Conservation (phyloP, 768 basidiomycete genomes). For the Tylopilus plumbeoviolaceoides region DNA sequence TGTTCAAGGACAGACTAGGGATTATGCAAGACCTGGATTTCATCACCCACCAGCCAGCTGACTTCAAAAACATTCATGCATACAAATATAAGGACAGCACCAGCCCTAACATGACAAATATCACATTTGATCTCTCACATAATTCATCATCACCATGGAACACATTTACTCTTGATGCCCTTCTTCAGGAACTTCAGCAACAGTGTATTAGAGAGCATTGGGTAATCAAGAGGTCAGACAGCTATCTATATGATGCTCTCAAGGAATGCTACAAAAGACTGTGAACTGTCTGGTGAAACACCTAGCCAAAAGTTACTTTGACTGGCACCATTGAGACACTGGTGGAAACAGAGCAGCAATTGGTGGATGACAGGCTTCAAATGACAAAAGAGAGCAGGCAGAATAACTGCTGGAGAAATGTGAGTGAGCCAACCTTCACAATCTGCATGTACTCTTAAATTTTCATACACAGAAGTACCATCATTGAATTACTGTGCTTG, state of each 20-base stretch:
- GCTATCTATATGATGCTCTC: background rate
- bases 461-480: no score
- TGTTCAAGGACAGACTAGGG: background rate
- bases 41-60: background rate
- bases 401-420: no score
- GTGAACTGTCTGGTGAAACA: background rate
- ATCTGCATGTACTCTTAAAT: no score
- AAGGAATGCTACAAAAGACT: background rate
- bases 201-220: background rate
- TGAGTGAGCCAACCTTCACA: no score
- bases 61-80: background rate
- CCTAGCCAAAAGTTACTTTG: background rate
- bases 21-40: background rate
- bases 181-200: background rate
- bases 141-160: background rate
- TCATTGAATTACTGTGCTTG: no score
- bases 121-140: background rate
- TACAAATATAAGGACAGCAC: background rate
- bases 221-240: background rate
- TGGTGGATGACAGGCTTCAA: background rate
- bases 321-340: background rate
- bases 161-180: background rate
- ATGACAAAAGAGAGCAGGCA: background rate
- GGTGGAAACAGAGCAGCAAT: background rate
- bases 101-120: background rate